phyloP scores from a whole-genome alignment of 805 yeast species.

The Scheffersomyces lignosus region DNA sequence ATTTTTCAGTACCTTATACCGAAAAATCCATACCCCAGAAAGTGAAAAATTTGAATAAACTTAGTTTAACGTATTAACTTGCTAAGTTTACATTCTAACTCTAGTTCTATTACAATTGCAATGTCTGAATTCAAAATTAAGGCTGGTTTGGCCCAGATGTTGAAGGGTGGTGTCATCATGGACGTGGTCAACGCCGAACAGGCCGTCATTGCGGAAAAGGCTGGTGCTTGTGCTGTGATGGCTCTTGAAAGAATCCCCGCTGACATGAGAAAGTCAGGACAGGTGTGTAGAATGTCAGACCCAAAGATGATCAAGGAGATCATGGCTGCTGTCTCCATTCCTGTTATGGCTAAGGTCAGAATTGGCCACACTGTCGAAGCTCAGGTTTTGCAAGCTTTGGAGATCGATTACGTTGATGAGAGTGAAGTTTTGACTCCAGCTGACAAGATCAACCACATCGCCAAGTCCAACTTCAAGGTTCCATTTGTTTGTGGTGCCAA shows the following conservation, averaged over 20 bases:
- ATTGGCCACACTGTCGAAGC: constrained; percentile 86
- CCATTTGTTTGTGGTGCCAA: constrained; percentile 87
- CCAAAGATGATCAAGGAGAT: constrained; percentile 76
- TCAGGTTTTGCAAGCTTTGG: constrained; percentile 68
- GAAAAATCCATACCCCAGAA: too few relatives aligned
- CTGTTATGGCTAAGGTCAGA: constrained; percentile 85
- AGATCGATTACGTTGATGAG: constrained; percentile 80
- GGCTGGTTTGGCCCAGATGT: constrained; percentile 83
- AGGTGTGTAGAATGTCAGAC: constrained; percentile 84
- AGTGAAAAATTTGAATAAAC: neutral
- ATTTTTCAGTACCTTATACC: too few relatives aligned
- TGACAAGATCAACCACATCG: constrained; percentile 64
- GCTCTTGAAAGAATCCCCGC: constrained; percentile 85
- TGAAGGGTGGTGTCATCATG: constrained; percentile 76
- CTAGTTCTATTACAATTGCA: too few relatives aligned
- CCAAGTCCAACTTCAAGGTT: constrained; percentile 58
- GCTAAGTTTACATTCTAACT: too few relatives aligned
- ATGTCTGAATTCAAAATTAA: constrained; percentile 53
- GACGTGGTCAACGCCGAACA: constrained; percentile 79
- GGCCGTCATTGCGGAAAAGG: constrained; percentile 75
- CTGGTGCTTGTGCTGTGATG: constrained; percentile 91
- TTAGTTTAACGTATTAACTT: too few relatives aligned
- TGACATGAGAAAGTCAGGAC: constrained; percentile 78
- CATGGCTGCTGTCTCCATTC: constrained; percentile 68
- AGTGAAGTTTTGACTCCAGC: constrained; percentile 85